Base-by-base conservation (phyloP, 371 early-diverging fungal species). In the Lichtheimia ramosa region DNA sequence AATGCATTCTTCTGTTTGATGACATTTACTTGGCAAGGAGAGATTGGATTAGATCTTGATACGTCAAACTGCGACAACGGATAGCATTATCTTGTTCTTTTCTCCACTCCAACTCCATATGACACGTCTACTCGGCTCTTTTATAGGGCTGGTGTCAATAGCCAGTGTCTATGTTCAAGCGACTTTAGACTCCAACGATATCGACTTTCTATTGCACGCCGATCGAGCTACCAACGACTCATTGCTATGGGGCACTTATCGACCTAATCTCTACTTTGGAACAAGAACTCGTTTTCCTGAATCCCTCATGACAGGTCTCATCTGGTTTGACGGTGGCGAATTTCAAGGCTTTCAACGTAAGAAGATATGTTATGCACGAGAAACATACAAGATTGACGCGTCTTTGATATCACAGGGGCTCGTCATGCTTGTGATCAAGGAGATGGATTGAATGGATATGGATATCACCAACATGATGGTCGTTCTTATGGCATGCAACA, bases 241-340 rank as follows among this genome's bases (percentile, higher is more conserved):
- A 0, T 64, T 88, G 3, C 65, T 83, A 48, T 97, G 96, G 96
- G 96, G 97, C n/a, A 91, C 94, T 0, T 96, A 95, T 69, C 81
- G 96, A 28, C 96, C 96, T 39, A 93, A 95, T 66, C 82, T 96
- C n/a, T 97, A 96, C 75, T 95, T 96, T 80, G 98, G 98, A 27
- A 90, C 92, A 0, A 84, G 92, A 1, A 89, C 95, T 8, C 89
- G 93, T 49, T 52, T 89, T 6, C 87, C 92, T 0, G 79, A 90
- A 48, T 83, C 94, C 2, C 65, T 96, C 41, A 79, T 92, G 79
- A 91, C 95, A 10, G 96, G 98, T 4, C 79, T 96, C 16, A 90
- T 93, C 86, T 97, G 98, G 98, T 93, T 90, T 72, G 89, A 92
- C 16, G 79, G 85, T 0, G 69, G 73, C 27, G 73, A 87, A n/a